phyloP scores from a whole-genome alignment of 2,329 filamentous ascomycete genomes.

The Clonostachys solani region DNA sequence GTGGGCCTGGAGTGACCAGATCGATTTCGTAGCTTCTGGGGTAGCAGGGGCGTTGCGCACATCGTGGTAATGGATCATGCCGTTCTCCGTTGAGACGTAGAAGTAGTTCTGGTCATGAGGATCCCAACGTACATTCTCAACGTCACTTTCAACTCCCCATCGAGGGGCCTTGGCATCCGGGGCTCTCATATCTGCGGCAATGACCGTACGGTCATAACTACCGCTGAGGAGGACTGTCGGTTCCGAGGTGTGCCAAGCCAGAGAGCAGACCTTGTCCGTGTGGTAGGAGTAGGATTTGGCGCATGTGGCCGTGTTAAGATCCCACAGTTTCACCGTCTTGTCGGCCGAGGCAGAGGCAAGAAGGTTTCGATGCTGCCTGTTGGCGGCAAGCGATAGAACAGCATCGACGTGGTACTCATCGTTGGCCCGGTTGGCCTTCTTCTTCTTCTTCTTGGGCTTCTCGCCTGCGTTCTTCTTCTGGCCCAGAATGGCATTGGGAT shows the following conservation, averaged over 20 bases:
- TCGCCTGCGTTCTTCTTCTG: slow-evolving; percentile 54
- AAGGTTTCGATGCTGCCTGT: slow-evolving; percentile 89
- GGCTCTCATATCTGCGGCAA: slow-evolving; percentile 94
- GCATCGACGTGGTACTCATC: slow-evolving; percentile 92
- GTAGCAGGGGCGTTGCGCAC: slow-evolving; percentile 69
- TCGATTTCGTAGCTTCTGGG: slow-evolving; percentile 72
- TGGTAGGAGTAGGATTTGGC: slow-evolving; percentile 96
- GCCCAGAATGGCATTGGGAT: slow-evolving; percentile 92
- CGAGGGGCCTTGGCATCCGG: slow-evolving; percentile 76
- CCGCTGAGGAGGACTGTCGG: slow-evolving; percentile 87
- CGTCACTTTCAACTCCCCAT: slow-evolving; percentile 94
- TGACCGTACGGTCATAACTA: slow-evolving; percentile 90
- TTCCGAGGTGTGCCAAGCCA: slow-evolving; percentile 88
- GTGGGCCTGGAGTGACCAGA: slow-evolving; percentile 95
- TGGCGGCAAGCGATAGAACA: slow-evolving; percentile 85
- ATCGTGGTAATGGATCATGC: slow-evolving; percentile 90
- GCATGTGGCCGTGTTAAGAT: slow-evolving; percentile 85
- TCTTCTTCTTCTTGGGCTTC: slow-evolving; percentile 75
- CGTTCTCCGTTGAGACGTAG: slow-evolving; percentile 90
- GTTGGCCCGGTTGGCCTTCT: slow-evolving; percentile 84
- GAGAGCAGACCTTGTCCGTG: slow-evolving; percentile 94
- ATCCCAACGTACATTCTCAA: slow-evolving; percentile 91
- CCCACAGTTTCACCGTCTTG: slow-evolving; percentile 97
- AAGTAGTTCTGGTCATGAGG: slow-evolving; percentile 91
- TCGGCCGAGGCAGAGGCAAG: slow-evolving; percentile 94